A percentile compares a stretch with the other conserved stretches of the same genome.
These are phyloP conservation scores for Euphrasia confusa DNA, from an alignment of 257 asterid species.

Conservation along the genomic window DNA sequence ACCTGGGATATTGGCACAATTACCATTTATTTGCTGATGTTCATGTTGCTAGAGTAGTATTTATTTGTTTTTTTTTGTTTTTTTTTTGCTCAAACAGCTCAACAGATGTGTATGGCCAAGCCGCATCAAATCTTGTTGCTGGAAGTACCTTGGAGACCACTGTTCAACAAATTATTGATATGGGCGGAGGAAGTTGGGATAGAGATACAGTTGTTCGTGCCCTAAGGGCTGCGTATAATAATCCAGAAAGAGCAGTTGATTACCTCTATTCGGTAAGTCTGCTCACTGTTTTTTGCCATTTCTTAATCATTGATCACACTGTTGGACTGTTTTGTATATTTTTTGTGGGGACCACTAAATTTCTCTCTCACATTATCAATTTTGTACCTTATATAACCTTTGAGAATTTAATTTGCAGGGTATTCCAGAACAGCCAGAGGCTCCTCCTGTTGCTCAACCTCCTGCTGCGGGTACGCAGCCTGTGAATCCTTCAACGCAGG, in stretches of 20 bases:
- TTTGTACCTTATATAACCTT: conserved; percentile 4
- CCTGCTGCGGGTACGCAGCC: conserved; percentile 39
- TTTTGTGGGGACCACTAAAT: too few species aligned
- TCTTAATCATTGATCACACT: conserved; percentile 7
- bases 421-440: conserved; percentile 76
- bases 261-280: conserved; percentile 78
- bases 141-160: conserved; percentile 68
- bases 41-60: neutral
- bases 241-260: conserved; percentile 92
- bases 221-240: conserved; percentile 78
- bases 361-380: too few species aligned
- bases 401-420: conserved; percentile 47
- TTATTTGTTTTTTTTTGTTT: conserved; percentile 18
- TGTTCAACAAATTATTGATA: conserved; percentile 78
- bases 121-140: conserved; percentile 87
- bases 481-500: conserved; percentile 45
- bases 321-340: neutral
- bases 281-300: neutral
- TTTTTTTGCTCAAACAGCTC: conserved; percentile 42
- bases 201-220: conserved; percentile 80
- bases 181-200: conserved; percentile 96
- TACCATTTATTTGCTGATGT: neutral
- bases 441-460: conserved; percentile 50
- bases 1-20: too few species aligned
- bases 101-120: conserved; percentile 67